phyloP scores from a whole-genome alignment of 2,329 filamentous ascomycete genomes.

The Fusarium succisae region DNA sequence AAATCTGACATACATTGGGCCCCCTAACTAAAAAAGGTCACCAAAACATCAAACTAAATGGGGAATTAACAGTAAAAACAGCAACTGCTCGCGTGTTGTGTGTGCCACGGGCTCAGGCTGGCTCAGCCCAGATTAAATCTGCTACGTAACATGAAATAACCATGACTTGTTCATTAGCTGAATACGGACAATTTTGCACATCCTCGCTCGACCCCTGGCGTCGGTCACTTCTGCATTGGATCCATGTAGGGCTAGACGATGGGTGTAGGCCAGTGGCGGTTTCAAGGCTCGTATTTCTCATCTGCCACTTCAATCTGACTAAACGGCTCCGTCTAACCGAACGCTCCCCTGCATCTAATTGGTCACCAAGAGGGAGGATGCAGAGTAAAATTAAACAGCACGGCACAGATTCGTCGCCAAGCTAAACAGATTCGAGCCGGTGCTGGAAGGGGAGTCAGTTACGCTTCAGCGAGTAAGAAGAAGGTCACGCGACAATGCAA shows the following conservation, averaged over 20 bases:
- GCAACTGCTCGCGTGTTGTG: conserved; percentile 40
- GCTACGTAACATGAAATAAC: conserved; percentile 13
- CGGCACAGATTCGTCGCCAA: neutral
- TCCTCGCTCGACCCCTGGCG: neutral
- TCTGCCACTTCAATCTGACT: neutral
- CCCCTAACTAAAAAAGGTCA: neutral
- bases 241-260: conserved; percentile 8
- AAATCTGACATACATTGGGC: neutral
- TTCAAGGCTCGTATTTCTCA: conserved; percentile 25
- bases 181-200: neutral
- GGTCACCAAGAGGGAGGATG: neutral
- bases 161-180: conserved; percentile 8
- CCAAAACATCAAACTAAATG: neutral
- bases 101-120: neutral
- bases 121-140: conserved; percentile 5
- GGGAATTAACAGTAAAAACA: conserved; percentile 25
- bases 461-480: neutral
- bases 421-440: neutral
- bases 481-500: neutral
- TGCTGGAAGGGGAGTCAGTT: neutral
- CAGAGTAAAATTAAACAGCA: neutral
- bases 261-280: conserved; percentile 13
- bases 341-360: neutral
- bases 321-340: conserved; percentile 23
- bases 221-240: conserved; percentile 8